Base-by-base conservation (phyloP, 352 stramenopile genomes). In the Paralagenidium karlingii region DNA sequence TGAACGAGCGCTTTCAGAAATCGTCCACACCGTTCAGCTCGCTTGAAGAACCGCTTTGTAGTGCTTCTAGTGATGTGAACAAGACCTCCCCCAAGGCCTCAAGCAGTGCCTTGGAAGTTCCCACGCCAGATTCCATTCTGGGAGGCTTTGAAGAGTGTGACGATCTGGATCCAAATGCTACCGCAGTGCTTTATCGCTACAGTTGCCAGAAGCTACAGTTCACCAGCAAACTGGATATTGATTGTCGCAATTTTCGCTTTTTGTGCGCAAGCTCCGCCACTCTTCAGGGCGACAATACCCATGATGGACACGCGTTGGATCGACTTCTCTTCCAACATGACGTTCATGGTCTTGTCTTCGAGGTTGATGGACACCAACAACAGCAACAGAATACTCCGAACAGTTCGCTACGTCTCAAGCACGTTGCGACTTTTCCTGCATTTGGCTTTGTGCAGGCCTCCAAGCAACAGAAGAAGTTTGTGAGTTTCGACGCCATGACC, bases 401-500 rank as follows among this genome's bases (percentile, higher is more conserved):
- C 8, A 36, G 19, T 22, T 22, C 7, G 16, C 26, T 82, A 7
- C 24, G 31, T 8, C 49, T 88, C 16, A 26, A 19, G 0, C 77
- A 91, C 30, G 45, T 53, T 18, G 41, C 60, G 12, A 85, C 75
- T 5, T 55, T 88, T 13, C 75, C 68, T 38, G 78, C 78, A 0
- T 88, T 91, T 33, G 78, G 74, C 2, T 91, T 85, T 26, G 78
- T 91, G 2, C 78, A 91, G 47, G 78, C 78, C 11, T 91, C 78
- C 30, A 91, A 91, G 54, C 70, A 86, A 39, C 69, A 88, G 42
- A 88, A 88, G 43, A 91, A 88, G 60, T 86, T 81, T 41, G 58
- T 87, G 59, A 64, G 58, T 11, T 73, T 77, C 30, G 59, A 82
- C 12, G 48, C 65, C 5, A 22, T 36, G 7, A 46, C 43, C 0